Evolutionary conservation across 305 asterid species (phyloP), one percentile per base, ranked within the genome.

Genomic region (Striga hermonthica): DNA sequence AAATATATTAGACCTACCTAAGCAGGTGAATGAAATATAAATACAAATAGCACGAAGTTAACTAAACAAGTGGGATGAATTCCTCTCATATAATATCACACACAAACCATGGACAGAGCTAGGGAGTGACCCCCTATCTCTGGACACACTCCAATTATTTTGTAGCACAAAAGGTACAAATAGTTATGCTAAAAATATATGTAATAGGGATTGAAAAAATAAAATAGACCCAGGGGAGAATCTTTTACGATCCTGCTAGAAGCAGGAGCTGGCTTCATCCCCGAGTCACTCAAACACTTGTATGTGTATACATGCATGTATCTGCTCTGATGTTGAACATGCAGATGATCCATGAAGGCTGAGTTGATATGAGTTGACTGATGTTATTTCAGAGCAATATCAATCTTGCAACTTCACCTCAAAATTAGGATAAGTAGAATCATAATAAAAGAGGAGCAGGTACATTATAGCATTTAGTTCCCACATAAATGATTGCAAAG

Each of bases 351-450:
- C 36, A 57, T 37, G 62, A 5, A 16, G 5, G 67, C 47, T 37
- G 28, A 59, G 48, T 39, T 37, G n/a, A 41, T 31, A 39, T 10
- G 56, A 36, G 38, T 50, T 50, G 4, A 57, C 39, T 10, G 15
- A 5, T 44, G 54, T 54, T 62, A 47, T 38, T 14, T 14, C 37
- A 5, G 37, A 34, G 35, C 56, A 34, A 62, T 54, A 70, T 45
- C 60, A 12, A 50, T 50, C 69, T 60, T 60, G 53, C 55, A 75
- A 34, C 67, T 61, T 60, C 60, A 70, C 62, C 62, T 38, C 31
- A 38, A 61, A 65, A 55, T 13, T 47, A 47, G 40, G 53, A 44
- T 34, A 37, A 14, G 31, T 55, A 40, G n/a, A 41, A 44, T 52
- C 31, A 65, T 53, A 7, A 49, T 45, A 73, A 40, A 10, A 57